phyloP scores from a whole-genome alignment of 495 filamentous ascomycete species.

The Penicillium atrosanguineum region DNA sequence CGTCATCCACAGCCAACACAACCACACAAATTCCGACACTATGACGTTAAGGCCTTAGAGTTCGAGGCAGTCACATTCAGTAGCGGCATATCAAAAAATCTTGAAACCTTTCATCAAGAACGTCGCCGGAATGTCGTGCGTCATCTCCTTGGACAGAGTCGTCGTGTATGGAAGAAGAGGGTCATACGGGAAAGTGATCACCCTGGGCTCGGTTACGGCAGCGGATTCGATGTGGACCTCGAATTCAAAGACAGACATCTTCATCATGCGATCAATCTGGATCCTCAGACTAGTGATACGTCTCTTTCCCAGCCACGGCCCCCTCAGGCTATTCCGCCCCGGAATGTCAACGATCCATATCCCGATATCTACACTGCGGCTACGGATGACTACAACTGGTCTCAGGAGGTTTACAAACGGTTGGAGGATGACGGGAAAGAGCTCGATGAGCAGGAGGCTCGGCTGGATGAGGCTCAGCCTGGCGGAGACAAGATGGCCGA shows the following conservation, averaged over 20 bases:
- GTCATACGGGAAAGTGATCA: no score
- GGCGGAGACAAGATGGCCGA: no score
- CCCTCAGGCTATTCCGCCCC: neutral
- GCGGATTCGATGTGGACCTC: no score
- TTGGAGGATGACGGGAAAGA: neutral
- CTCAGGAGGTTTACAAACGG: neutral
- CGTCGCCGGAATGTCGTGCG: neutral
- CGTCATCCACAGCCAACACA: neutral
- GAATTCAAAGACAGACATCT: no score
- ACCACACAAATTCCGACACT: neutral
- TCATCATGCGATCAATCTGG: neutral
- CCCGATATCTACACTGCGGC: neutral
- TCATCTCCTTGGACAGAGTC: neutral
- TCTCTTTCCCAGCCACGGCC: neutral
- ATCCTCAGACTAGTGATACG: neutral
- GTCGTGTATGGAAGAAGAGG: neutral
- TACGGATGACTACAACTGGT: neutral
- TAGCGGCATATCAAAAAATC: conserved; percentile 3
- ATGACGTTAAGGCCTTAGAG: conserved; percentile 7
- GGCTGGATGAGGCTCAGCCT: no score
- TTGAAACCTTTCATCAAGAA: neutral
- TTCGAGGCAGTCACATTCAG: conserved; percentile 11
- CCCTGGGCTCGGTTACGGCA: no score
- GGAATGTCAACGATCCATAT: neutral
- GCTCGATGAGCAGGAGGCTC: no score